A percentile compares a stretch with the other conserved stretches of the same genome.
These are phyloP conservation scores for Agrocybe pediades DNA, from an alignment of 768 basidiomycete species.

Conservation along the genomic window DNA sequence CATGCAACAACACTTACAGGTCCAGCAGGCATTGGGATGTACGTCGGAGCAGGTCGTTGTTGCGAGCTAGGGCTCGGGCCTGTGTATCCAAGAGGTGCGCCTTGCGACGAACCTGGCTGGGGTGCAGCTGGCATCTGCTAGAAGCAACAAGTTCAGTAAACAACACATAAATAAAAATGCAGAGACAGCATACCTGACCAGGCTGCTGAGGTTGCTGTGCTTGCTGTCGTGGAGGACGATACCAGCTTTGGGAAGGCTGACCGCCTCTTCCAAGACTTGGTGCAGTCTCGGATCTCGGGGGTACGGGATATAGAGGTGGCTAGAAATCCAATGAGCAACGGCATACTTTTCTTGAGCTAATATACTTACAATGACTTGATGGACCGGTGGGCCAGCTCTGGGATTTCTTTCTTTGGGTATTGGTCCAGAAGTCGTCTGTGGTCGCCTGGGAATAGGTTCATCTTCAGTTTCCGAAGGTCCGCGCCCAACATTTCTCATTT, in stretches of 20 bases:
- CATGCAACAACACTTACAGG: slow-evolving; percentile 49
- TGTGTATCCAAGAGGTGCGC: background rate
- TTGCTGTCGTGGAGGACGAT: slow-evolving; percentile 12
- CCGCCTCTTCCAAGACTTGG: background rate
- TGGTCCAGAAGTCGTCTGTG: background rate
- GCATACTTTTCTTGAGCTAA: background rate
- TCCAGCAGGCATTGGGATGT: slow-evolving; percentile 50
- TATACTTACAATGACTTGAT: slow-evolving; percentile 28
- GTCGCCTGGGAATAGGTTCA: background rate
- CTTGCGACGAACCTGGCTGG: background rate
- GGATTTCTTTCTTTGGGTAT: slow-evolving; percentile 7
- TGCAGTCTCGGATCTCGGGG: background rate
- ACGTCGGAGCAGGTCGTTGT: slow-evolving; percentile 26
- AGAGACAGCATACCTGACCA: background rate
- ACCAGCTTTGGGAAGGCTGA: background rate
- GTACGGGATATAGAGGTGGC: slow-evolving; percentile 9
- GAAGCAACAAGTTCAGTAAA: background rate
- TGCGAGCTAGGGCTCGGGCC: background rate
- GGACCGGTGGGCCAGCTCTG: slow-evolving; percentile 12
- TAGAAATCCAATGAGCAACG: background rate
- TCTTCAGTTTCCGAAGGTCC: background rate
- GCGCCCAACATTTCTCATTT: background rate
- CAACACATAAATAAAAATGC: background rate
- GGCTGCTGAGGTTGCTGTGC: slow-evolving; percentile 7
- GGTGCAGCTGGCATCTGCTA: background rate